Conservation (phyloP, 2,329 filamentous ascomycete genomes). For the Colletotrichum musicola region DNA sequence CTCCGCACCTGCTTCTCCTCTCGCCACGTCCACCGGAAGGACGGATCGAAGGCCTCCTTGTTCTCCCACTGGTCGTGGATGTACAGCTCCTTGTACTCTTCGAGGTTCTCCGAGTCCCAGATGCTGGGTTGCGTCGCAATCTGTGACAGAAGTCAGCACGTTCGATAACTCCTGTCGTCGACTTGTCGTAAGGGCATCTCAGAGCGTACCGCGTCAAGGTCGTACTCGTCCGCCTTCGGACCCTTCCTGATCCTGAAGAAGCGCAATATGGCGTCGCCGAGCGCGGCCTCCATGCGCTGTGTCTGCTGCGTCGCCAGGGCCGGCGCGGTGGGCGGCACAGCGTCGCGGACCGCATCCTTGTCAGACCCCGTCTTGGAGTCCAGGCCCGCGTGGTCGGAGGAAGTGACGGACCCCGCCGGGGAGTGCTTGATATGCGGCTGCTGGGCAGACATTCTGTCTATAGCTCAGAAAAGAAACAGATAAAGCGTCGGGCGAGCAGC, state of each 20-base stretch:
- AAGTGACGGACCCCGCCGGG: slow-evolving; percentile 26
- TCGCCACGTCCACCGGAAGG: slow-evolving; percentile 49
- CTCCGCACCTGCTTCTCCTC: slow-evolving; percentile 47
- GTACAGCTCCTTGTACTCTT: slow-evolving; percentile 50
- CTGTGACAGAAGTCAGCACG: slow-evolving; percentile 34
- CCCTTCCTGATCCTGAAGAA: slow-evolving; percentile 50
- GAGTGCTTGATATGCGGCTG: slow-evolving; percentile 5
- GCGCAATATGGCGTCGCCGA: slow-evolving; percentile 49
- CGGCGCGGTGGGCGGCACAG: slow-evolving; percentile 29
- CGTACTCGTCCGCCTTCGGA: slow-evolving; percentile 43
- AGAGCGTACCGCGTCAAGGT: slow-evolving; percentile 47
- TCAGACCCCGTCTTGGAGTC: slow-evolving; percentile 8
- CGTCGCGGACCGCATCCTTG: slow-evolving; percentile 3
- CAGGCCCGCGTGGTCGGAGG: slow-evolving; percentile 26
- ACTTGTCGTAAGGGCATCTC: no score
- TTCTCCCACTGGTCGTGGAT: slow-evolving; percentile 55
- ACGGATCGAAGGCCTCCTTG: slow-evolving; percentile 47
- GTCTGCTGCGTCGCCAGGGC: slow-evolving; percentile 45
- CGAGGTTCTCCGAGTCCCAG: slow-evolving; percentile 51
- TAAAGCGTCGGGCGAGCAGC: not conserved
- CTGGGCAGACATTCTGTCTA: slow-evolving; percentile 26
- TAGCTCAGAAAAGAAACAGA: not conserved
- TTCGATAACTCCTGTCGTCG: slow-evolving; percentile 23
- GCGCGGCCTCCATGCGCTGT: slow-evolving; percentile 47
- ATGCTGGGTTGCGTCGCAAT: slow-evolving; percentile 53